phyloP scores from a whole-genome alignment of 2,329 filamentous ascomycete genomes.

The Trichoderma atroviride region DNA sequence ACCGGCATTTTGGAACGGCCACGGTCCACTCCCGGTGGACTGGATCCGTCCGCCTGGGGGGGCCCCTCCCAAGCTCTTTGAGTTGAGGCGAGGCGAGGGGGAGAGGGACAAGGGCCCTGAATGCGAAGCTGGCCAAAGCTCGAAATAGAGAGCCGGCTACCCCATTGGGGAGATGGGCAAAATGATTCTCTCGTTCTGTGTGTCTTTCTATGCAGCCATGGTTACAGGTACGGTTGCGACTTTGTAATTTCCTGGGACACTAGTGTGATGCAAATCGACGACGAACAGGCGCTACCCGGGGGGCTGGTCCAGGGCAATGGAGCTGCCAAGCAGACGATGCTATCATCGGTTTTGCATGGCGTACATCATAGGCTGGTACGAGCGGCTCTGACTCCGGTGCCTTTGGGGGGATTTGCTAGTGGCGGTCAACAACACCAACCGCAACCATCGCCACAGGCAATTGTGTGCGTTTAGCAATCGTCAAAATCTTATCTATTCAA shows the following conservation, averaged over 20 bases:
- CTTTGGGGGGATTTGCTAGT: neutral
- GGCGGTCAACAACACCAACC: conserved; percentile 1
- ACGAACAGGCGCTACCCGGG: neutral
- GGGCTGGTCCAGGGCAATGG: neutral
- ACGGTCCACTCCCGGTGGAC: conserved; percentile 22
- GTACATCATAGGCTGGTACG: neutral
- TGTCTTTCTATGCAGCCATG: neutral
- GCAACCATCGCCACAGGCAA: neutral
- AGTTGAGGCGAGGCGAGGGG: conserved; percentile 1
- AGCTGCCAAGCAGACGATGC: conserved; percentile 6
- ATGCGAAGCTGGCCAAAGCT: neutral
- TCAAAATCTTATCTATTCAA: neutral
- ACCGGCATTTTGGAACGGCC: conserved; percentile 24
- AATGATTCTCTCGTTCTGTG: neutral
- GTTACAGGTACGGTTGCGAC: neutral
- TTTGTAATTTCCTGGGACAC: conserved; percentile 8
- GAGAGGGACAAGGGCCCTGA: neutral
- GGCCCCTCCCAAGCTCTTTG: neutral
- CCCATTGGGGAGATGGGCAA: conserved; percentile 12
- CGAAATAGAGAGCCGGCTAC: neutral
- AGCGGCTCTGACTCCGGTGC: neutral
- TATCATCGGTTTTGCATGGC: conserved; percentile 3
- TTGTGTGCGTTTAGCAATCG: neutral
- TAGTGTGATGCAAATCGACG: conserved; percentile 10
- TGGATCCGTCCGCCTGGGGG: conserved; percentile 19